phyloP scores from a whole-genome alignment of 306 rosid species.

The Lathyrus aphaca region DNA sequence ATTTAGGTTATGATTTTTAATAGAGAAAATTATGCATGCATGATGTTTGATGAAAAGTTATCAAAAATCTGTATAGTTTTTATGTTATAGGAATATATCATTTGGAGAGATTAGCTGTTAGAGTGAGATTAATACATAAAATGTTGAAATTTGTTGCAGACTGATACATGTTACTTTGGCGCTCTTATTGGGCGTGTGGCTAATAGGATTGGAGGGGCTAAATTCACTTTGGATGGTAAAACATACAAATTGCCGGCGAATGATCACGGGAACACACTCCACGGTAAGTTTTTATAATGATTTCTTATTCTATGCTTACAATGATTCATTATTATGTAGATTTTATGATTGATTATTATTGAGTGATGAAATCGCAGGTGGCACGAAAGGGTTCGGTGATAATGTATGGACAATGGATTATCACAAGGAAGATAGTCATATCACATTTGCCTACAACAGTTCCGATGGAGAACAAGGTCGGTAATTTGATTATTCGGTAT shows the following conservation, averaged over 20 bases:
- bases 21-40: background rate
- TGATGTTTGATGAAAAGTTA: background rate
- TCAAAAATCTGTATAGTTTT: background rate
- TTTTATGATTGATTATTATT: conserved; percentile 3
- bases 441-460: conserved; percentile 58
- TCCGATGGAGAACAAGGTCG: conserved; percentile 67
- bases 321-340: conserved; percentile 1
- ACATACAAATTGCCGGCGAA: conserved; percentile 48
- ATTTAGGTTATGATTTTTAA: background rate
- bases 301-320: background rate
- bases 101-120: background rate
- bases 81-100: background rate
- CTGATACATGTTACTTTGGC: conserved; percentile 45
- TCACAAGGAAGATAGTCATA: conserved; percentile 46
- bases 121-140: background rate
- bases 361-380: conserved; percentile 51
- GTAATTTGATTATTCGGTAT: background rate
- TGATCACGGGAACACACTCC: conserved; percentile 51
- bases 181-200: conserved; percentile 55
- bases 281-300: conserved; percentile 28
- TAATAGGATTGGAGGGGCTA: conserved; percentile 51
- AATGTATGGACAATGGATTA: conserved; percentile 56
- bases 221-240: conserved; percentile 44
- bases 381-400: conserved; percentile 59
- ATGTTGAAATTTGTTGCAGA: conserved; percentile 39